These are phyloP conservation scores for Pythium volutum DNA, from an alignment of 352 stramenopile genomes.

Conservation along the genomic window DNA sequence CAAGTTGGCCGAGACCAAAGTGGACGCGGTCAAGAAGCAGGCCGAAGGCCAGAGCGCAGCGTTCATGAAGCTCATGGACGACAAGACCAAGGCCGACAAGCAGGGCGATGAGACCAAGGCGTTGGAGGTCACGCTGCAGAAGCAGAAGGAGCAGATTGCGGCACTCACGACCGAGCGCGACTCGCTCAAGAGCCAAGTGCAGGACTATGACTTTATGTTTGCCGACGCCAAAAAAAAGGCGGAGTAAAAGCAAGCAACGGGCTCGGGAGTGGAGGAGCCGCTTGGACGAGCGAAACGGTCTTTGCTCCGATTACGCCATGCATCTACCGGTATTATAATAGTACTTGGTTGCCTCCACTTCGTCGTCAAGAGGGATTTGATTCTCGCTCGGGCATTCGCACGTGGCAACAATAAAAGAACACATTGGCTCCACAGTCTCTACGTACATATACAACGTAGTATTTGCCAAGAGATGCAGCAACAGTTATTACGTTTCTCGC, in stretches of 20 bases:
- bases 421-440: no score
- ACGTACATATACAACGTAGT: no score
- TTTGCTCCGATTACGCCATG: no score
- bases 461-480: no score
- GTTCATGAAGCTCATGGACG: conserved; percentile 83
- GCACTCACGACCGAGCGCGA: conserved; percentile 61
- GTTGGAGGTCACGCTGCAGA: conserved; percentile 43
- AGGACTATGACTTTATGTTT: conserved; percentile 91
- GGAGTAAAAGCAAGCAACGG: conserved; percentile 39
- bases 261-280: neutral
- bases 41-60: conserved; percentile 69
- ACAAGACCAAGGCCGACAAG: conserved; percentile 61
- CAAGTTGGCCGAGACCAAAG: conserved; percentile 40
- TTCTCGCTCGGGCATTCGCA: neutral
- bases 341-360: no score
- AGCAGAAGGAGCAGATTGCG: conserved; percentile 42
- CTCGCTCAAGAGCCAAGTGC: conserved; percentile 72
- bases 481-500: no score
- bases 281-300: neutral
- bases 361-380: no score
- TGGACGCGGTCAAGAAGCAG: conserved; percentile 72
- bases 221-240: conserved; percentile 86
- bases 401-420: no score
- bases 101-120: conserved; percentile 36
- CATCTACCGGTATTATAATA: no score